Evolutionary conservation across 768 basidiomycete genomes (phyloP).

Genomic region (Tephrocybe sp.): DNA sequence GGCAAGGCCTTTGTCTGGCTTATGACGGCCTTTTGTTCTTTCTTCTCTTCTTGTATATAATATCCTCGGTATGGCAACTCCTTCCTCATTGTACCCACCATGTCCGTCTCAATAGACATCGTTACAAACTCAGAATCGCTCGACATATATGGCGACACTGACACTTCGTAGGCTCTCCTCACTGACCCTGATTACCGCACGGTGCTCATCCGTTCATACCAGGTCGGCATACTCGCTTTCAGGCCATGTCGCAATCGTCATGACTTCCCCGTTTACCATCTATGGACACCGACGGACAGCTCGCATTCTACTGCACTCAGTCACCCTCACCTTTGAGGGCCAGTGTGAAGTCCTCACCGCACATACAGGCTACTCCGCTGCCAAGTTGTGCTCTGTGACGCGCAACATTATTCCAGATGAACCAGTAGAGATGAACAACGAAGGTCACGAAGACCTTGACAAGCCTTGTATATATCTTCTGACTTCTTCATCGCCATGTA

Average conservation of each 20-base stretch:
- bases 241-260: constrained; percentile 68
- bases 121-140: constrained; percentile 53
- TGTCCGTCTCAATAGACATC: constrained; percentile 69
- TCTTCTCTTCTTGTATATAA: constrained; percentile 18
- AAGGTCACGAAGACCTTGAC: constrained; percentile 55
- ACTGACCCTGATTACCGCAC: neutral
- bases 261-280: constrained; percentile 55
- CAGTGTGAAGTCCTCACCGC: constrained; percentile 73
- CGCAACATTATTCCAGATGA: constrained; percentile 57
- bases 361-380: constrained; percentile 60
- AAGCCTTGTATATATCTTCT: constrained; percentile 43
- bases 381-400: constrained; percentile 66
- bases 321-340: constrained; percentile 80
- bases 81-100: constrained; percentile 30
- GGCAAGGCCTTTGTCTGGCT: constrained; percentile 15
- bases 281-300: constrained; percentile 52
- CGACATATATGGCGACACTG: constrained; percentile 70
- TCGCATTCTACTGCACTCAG: constrained; percentile 61
- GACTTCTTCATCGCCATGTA: neutral
- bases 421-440: constrained; percentile 61
- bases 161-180: constrained; percentile 50
- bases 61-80: constrained; percentile 14
- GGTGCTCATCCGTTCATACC: neutral
- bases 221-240: constrained; percentile 88
- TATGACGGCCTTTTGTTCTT: constrained; percentile 22